Percentiles rank a stretch among this genome's conserved stretches.
These are phyloP conservation scores for Diaporthe australafricana DNA, from an alignment of 2,329 filamentous ascomycete genomes.

Conservation along the genomic window DNA sequence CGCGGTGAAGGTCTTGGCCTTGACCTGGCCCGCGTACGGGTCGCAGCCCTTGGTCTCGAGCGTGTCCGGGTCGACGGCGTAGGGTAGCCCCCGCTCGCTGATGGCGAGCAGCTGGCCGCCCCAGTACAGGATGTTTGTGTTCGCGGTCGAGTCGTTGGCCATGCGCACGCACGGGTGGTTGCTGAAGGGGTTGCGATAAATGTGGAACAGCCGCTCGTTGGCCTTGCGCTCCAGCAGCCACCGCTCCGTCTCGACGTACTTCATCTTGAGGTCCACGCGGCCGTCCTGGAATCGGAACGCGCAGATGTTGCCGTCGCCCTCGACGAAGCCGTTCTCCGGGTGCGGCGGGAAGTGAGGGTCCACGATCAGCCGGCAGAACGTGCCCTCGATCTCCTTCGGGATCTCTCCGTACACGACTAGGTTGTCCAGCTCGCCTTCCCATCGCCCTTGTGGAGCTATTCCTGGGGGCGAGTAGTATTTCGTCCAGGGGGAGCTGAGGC, in stretches of 20 bases:
- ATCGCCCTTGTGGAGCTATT: neutral
- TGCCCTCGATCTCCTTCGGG: conserved; percentile 43
- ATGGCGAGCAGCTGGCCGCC: conserved; percentile 58
- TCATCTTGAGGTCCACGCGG: conserved; percentile 47
- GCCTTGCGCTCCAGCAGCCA: conserved; percentile 52
- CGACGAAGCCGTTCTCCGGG: conserved; percentile 36
- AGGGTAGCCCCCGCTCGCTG: conserved; percentile 61
- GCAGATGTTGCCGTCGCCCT: conserved; percentile 53
- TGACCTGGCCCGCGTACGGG: conserved; percentile 55
- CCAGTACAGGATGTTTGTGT: conserved; percentile 65
- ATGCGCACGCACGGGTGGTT: conserved; percentile 48
- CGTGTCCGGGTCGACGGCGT: conserved; percentile 52
- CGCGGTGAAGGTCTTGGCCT: conserved; percentile 52
- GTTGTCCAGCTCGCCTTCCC: conserved; percentile 46
- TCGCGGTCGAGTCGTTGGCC: conserved; percentile 51
- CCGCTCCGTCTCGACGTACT: conserved; percentile 55
- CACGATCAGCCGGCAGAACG: conserved; percentile 49
- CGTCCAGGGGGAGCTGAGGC: neutral
- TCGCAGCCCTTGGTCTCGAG: conserved; percentile 54
- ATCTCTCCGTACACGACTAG: conserved; percentile 42
- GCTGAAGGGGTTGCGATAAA: conserved; percentile 54
- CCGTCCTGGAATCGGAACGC: conserved; percentile 52
- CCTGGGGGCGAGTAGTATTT: neutral
- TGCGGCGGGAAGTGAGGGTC: conserved; percentile 46
- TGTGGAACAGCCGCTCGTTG: conserved; percentile 48